Evolutionary conservation across 192 early-diverging fungal genomes (phyloP).

Genomic region (Coemansia sp.): DNA sequence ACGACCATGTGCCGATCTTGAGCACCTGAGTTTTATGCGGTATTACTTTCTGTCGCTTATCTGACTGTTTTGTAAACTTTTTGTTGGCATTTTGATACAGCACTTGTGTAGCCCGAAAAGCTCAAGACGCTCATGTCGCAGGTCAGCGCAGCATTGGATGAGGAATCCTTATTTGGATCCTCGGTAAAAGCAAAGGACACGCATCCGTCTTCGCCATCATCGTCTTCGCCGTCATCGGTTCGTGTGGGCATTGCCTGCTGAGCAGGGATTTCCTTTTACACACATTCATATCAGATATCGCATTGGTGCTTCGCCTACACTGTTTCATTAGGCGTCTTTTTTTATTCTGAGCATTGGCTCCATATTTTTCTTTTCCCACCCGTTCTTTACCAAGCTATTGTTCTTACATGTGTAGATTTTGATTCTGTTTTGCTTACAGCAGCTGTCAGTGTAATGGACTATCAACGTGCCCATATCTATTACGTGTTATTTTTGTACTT

Average conservation of each 20-base stretch:
- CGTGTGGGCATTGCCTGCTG: conserved; percentile 32
- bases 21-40: not conserved
- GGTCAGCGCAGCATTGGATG: conserved; percentile 46
- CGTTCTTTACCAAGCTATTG: conserved; percentile 6
- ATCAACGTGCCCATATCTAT: not conserved
- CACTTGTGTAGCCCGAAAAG: conserved; percentile 41
- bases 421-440: conserved; percentile 6
- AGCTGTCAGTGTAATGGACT: not conserved
- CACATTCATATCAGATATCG: not conserved
- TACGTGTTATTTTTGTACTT: not conserved
- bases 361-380: not conserved
- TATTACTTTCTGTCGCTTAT: not conserved
- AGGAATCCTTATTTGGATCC: conserved; percentile 25
- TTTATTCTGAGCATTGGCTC: not conserved
- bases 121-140: conserved; percentile 51
- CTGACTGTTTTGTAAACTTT: conserved; percentile 7
- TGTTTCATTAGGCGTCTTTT: not conserved
- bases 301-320: not conserved
- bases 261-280: not conserved
- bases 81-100: not conserved
- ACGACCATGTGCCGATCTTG: not conserved
- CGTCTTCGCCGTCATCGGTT: conserved; percentile 13
- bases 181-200: conserved; percentile 12
- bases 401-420: not conserved
- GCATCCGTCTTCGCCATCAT: conserved; percentile 7